Evolutionary conservation across 78 protist genomes (phyloP).

Genomic region (Dictyostelium firmibasis): DNA sequence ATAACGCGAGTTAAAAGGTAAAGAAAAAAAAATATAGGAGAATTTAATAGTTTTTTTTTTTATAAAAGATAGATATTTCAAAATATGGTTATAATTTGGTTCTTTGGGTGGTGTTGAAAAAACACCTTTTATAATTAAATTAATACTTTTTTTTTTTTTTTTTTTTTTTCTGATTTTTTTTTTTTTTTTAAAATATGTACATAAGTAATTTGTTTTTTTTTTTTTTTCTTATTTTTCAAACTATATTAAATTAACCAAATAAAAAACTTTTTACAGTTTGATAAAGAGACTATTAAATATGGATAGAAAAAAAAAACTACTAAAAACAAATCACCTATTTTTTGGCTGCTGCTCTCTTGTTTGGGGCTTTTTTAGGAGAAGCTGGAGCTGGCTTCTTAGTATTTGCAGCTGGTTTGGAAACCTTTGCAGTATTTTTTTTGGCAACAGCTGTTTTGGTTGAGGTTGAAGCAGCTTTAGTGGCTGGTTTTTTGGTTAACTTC

Average conservation of each 20-base stretch:
- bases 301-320: background rate
- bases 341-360: background rate
- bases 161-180: too few species aligned
- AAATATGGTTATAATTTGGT: background rate
- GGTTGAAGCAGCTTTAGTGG: background rate
- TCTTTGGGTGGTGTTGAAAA: constrained; percentile 46
- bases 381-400: constrained; percentile 28
- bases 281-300: too few species aligned
- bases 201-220: too few species aligned
- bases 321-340: background rate
- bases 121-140: constrained; percentile 20
- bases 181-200: too few species aligned
- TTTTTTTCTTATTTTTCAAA: too few species aligned
- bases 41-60: too few species aligned
- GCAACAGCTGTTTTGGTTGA: background rate
- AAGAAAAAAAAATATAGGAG: too few species aligned
- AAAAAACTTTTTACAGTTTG: background rate
- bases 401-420: background rate
- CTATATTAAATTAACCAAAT: too few species aligned
- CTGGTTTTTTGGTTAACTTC: constrained; percentile 8
- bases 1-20: too few species aligned
- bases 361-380: background rate
- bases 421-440: background rate
- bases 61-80: background rate
- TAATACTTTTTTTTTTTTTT: background rate